Evolutionary conservation across 1,284 basidiomycete genomes (phyloP), one percentile per base, ranked within the genome.

Genomic region (Rhodotorula sp.): DNA sequence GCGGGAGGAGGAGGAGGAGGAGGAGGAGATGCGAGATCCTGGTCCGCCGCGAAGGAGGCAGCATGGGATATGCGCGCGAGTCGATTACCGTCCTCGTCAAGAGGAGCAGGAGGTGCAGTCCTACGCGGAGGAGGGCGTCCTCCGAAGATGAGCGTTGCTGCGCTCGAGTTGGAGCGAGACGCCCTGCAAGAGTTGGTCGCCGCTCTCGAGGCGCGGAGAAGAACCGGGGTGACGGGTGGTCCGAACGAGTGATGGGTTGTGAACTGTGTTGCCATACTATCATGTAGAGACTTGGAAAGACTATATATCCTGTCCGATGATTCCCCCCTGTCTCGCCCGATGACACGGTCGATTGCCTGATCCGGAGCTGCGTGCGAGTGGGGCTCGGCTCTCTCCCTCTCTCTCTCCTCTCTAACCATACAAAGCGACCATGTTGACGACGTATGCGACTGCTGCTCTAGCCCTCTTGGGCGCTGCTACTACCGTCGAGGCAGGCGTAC

Each of bases 401-500:
- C 65, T 61, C 57, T 49, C 55, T 24, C 66, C 44, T 24, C 22
- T 18, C 45, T n/a, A 30, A 49, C 6, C 44, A 56, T 24, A 48
- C 33, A 14, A 14, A 18, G 33, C 20, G 24, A 20, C 54, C 17
- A 67, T 71, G 69, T 56, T 67, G 45, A 54, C 53, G 26, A 44
- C 54, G 15, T 63, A 65, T 45, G 49, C 62, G 20, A 64, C 62
- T 20, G 33, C 66, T 12, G 69, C 62, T 3, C 66, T 71, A 44
- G 64, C 69, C 15, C 60, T 71, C 26, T 63, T 71, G 44, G 66
- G 66, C 2, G 66, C 69, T 45, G n/a, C 62, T 22, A 42, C 57
- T 15, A 48, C 63, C 54, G 73, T 59, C 54, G 64, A 75, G 14
- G 77, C 77, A 20, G 73, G 68, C 64, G 69, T 76, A 5, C 70